phyloP scores from a whole-genome alignment of 306 rosid species.

The Trifolium dubium region DNA sequence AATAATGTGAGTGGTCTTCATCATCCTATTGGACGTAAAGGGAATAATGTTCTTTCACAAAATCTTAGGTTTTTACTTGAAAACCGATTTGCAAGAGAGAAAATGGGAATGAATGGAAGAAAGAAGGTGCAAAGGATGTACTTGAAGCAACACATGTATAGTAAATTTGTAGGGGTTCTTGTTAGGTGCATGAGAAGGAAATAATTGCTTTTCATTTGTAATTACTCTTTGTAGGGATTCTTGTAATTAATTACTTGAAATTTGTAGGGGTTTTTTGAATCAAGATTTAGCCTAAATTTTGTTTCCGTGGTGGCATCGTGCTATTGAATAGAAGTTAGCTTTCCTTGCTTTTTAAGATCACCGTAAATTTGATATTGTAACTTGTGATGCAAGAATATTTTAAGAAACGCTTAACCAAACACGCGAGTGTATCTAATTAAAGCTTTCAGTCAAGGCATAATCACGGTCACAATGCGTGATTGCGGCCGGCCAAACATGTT shows the following conservation, averaged over 20 bases:
- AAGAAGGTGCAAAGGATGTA: conserved; percentile 74
- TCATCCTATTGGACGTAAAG: conserved; percentile 70
- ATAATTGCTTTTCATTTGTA: conserved; percentile 35
- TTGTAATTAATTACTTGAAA: no score
- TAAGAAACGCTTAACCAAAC: no score
- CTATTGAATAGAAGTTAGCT: no score
- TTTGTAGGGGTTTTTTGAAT: no score
- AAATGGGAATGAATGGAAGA: conserved; percentile 81
- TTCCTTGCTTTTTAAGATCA: no score
- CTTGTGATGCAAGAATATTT: no score
- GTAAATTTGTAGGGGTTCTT: conserved; percentile 73
- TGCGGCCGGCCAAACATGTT: no score
- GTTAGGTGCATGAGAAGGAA: conserved; percentile 75
- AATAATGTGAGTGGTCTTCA: conserved; percentile 81
- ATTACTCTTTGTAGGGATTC: background rate
- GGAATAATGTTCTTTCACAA: conserved; percentile 59
- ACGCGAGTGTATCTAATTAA: background rate
- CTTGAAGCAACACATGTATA: conserved; percentile 84
- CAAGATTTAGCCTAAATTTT: no score
- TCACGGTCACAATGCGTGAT: no score
- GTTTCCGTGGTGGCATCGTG: no score
- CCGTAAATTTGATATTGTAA: no score
- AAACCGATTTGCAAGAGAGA: conserved; percentile 57
- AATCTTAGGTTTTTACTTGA: conserved; percentile 72
- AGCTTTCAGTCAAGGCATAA: background rate